Base-by-base conservation (phyloP, 2,329 filamentous ascomycete species). In the Fusarium sp. region DNA sequence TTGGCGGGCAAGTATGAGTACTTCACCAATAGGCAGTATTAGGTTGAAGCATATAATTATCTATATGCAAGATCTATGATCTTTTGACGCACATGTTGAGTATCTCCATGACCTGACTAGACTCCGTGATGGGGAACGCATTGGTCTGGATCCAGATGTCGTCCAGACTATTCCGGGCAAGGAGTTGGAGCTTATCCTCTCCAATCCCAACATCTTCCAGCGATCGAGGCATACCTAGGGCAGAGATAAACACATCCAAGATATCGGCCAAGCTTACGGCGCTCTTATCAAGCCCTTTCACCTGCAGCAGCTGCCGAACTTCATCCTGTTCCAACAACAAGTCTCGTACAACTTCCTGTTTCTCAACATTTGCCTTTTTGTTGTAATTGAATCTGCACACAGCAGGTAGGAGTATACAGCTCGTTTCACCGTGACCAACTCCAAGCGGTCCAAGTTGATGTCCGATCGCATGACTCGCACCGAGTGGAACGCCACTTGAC, bases 351-450 rank as follows among this genome's bases (percentile, higher is more conserved):
- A 41, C 48, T 23, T 74, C 76, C 42, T 79, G 70, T 18, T 73
- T 55, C 7, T 76, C 75, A 6, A 86, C 80, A 2, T 81, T 76
- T 1, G 74, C 62, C 39, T 75, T 77, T 4, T 33, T 51, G 1
- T 39, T 14, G 2, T 81, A 80, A 63, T 90, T 91, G 74, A 83
- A 90, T 74, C 86, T 87, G 75, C 86, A 86, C 10, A 91, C 39
- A 86, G 81, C 61, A 88, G 80, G 49, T 87, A 85, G 75, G 85
- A 91, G 33, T 25, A 73, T 72, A 15, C 70, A 72, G 15, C 70
- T 72, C 0, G 88, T 91, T 77, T 89, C 88, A 16, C 89, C 89
- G 74, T 91, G 88, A 0, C 86, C 85, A 5, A 90, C 88, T 0
- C 88, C 88, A 7, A 88, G 76, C 0, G 88, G 87, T 0, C 86